Evolutionary conservation across 108 stramenopile genomes (phyloP).

Genomic region (Pseudonitzschia delicatissima): DNA sequence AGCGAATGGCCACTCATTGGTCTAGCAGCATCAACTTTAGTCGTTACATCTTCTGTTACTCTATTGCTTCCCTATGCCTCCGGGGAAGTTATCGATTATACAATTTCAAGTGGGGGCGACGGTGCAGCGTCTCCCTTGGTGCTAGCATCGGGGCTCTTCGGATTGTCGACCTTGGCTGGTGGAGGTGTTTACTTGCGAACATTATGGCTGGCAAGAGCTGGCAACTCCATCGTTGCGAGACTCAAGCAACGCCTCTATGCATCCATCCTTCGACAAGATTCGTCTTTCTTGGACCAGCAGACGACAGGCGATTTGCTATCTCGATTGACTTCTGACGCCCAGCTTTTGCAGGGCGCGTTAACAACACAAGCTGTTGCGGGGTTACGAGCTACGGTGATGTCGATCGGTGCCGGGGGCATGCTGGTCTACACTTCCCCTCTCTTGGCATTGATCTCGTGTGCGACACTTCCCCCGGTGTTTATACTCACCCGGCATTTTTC

Average conservation of each 20-base stretch:
- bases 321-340: conserved; percentile 73
- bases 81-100: conserved; percentile 65
- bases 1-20: conserved; percentile 50
- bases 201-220: conserved; percentile 61
- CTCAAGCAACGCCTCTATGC: conserved; percentile 60
- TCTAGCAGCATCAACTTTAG: conserved; percentile 56
- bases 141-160: conserved; percentile 60
- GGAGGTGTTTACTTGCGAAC: conserved; percentile 62
- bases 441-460: conserved; percentile 66
- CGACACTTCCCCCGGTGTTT: conserved; percentile 74
- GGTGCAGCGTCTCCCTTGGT: conserved; percentile 36
- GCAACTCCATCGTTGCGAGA: conserved; percentile 75
- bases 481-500: conserved; percentile 59
- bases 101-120: conserved; percentile 33
- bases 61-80: conserved; percentile 68
- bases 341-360: conserved; percentile 66
- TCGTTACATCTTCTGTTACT: conserved; percentile 65
- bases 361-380: conserved; percentile 76
- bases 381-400: conserved; percentile 62
- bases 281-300: conserved; percentile 66
- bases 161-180: conserved; percentile 53
- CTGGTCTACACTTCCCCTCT: conserved; percentile 74
- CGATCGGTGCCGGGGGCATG: conserved; percentile 55
- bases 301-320: conserved; percentile 78
- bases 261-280: conserved; percentile 66